Evolutionary conservation across 2,329 filamentous ascomycete species (phyloP).

Genomic region (Zymoseptoria crescenta): DNA sequence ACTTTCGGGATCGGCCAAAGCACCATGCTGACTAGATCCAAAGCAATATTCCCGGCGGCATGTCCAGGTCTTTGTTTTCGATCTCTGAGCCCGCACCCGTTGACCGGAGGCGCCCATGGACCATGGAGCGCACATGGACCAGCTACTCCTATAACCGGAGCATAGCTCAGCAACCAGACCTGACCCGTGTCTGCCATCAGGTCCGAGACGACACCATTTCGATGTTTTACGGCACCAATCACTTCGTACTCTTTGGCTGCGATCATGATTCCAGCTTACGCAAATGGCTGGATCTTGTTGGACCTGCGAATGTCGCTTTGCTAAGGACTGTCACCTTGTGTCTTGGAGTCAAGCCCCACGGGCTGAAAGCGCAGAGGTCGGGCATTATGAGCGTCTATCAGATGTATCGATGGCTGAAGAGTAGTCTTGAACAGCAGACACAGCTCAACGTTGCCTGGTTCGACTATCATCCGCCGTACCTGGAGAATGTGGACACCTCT

Average conservation of each 20-base stretch:
- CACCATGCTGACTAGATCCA: background rate
- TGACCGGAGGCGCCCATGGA: background rate
- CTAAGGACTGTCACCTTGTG: background rate
- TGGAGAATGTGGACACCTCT: background rate
- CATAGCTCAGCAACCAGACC: constrained; percentile 8
- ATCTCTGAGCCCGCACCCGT: background rate
- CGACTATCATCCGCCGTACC: background rate
- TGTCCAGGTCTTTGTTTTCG: background rate
- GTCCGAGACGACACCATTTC: constrained; percentile 9
- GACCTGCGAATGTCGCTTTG: background rate
- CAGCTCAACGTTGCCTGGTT: background rate
- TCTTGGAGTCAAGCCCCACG: background rate
- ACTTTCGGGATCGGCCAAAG: background rate
- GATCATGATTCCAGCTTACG: background rate
- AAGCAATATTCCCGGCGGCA: background rate
- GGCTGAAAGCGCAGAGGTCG: too few species aligned
- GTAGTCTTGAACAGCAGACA: background rate
- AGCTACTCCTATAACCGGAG: background rate
- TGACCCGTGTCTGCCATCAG: constrained; percentile 6
- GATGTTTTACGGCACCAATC: constrained; percentile 12
- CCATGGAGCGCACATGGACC: background rate
- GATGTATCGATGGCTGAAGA: background rate
- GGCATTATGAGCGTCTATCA: too few species aligned
- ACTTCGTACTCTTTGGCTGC: constrained; percentile 1
- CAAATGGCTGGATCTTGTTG: background rate